phyloP scores from a whole-genome alignment of 129 eudicot species.

The Scalesia atractyloides region DNA sequence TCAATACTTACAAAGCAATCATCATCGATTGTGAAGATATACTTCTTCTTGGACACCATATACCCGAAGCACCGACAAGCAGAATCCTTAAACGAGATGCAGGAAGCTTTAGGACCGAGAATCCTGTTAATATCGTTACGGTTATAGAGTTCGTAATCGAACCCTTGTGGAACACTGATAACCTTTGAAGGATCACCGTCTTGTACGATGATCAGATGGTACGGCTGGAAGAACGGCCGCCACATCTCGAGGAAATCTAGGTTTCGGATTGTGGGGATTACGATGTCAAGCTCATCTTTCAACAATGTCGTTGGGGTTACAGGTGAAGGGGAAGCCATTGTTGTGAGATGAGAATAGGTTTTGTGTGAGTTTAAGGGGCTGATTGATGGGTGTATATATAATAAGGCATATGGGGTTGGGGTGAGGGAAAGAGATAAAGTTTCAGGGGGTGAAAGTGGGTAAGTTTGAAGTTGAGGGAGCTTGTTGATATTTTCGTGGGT shows the following conservation, averaged over 20 bases:
- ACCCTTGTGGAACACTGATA: slow-evolving; percentile 60
- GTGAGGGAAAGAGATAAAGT: not conserved
- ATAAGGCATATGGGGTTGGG: slow-evolving; percentile 5
- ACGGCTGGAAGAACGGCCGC: slow-evolving; percentile 60
- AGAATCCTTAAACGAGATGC: slow-evolving; percentile 73
- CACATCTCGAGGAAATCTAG: slow-evolving; percentile 78
- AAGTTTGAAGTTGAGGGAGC: not conserved
- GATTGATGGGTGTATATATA: slow-evolving; percentile 18
- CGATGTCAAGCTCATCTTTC: slow-evolving; percentile 61
- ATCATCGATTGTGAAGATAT: slow-evolving; percentile 68
- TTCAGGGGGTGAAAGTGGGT: not conserved
- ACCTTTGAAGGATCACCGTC: slow-evolving; percentile 65
- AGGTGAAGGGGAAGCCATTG: slow-evolving; percentile 38
- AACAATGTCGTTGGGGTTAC: slow-evolving; percentile 43
- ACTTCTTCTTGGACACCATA: slow-evolving; percentile 67
- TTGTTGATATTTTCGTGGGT: no score
- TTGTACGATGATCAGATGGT: slow-evolving; percentile 72
- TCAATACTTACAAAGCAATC: slow-evolving; percentile 74
- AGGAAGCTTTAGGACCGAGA: slow-evolving; percentile 72
- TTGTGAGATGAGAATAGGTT: slow-evolving; percentile 15
- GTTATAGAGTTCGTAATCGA: slow-evolving; percentile 71
- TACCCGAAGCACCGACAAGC: slow-evolving; percentile 76
- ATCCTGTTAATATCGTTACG: slow-evolving; percentile 71
- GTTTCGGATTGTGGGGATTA: slow-evolving; percentile 69
- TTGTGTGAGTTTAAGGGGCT: slow-evolving; percentile 22